Conservation (phyloP, 2,329 filamentous ascomycete genomes). For the Aureobasidium sp. region DNA sequence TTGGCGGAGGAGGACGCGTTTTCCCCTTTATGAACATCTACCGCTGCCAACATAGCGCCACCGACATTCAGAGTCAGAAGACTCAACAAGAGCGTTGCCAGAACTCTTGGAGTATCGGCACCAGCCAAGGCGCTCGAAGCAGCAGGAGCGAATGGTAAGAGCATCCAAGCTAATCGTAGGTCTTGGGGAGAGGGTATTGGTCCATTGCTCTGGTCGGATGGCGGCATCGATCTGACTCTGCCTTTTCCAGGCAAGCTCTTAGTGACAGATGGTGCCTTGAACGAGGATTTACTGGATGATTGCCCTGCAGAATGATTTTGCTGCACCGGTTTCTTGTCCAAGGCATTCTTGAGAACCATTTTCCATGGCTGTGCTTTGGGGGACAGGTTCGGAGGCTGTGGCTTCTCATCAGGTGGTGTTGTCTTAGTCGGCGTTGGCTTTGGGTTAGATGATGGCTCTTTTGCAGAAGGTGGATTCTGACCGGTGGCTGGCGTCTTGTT, state of each 20-base stretch:
- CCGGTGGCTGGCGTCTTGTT: not conserved
- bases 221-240: not conserved
- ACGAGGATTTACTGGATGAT: not conserved
- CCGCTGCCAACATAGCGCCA: not conserved
- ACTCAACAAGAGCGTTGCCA: not conserved
- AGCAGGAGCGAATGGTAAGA: not conserved
- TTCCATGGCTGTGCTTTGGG: not conserved
- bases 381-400: not conserved
- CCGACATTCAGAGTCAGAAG: not conserved
- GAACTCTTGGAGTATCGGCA: not conserved
- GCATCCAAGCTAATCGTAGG: not conserved
- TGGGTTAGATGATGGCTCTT: not conserved
- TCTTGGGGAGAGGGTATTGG: not conserved
- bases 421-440: not conserved
- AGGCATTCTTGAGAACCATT: not conserved
- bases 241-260: not conserved
- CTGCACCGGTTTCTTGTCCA: not conserved
- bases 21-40: not conserved
- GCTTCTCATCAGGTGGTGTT: not conserved
- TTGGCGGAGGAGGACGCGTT: not conserved
- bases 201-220: not conserved
- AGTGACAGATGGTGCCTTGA: not conserved
- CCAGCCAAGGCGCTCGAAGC: not conserved
- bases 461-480: not conserved
- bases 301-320: not conserved